A percentile compares a stretch with the other conserved stretches of the same genome.
phyloP scores from a whole-genome alignment of 306 rosid genomes.

The Casuarina glauca region DNA sequence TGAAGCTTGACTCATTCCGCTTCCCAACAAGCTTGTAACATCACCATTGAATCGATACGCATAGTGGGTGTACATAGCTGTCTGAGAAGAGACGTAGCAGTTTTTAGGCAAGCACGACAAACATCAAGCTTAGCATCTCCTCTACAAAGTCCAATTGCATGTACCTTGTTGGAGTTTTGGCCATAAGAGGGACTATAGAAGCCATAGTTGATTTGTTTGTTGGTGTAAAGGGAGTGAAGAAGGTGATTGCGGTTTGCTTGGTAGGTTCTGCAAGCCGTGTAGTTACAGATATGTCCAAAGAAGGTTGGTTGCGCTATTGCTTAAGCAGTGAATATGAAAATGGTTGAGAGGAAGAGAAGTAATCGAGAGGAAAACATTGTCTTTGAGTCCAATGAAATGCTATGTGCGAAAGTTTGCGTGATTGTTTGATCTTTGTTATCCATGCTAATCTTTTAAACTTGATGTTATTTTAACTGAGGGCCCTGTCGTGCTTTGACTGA shows the following conservation, averaged over 20 bases:
- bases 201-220: slow-evolving; percentile 25
- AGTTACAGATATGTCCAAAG: slow-evolving; percentile 10
- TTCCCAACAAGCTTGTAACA: too few species aligned
- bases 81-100: slow-evolving; percentile 25
- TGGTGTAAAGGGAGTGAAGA: slow-evolving; percentile 36
- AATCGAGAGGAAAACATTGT: slow-evolving; percentile 23
- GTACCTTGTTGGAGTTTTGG: slow-evolving; percentile 31
- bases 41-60: too few species aligned
- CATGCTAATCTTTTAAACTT: too few species aligned
- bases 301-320: slow-evolving; percentile 26
- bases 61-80: slow-evolving; percentile 26
- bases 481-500: too few species aligned
- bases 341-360: slow-evolving; percentile 1
- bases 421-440: too few species aligned
- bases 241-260: slow-evolving; percentile 41
- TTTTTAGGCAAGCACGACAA: background rate
- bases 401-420: too few species aligned
- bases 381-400: background rate
- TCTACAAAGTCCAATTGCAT: slow-evolving; percentile 47
- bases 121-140: slow-evolving; percentile 35
- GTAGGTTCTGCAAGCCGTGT: slow-evolving; percentile 47
- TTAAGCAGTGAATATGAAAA: slow-evolving; percentile 10
- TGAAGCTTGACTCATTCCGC: too few species aligned
- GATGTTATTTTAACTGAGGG: too few species aligned
- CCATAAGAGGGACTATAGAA: slow-evolving; percentile 44